phyloP scores from a whole-genome alignment of 805 yeast species.

The Wickerhamomyces tratensis region DNA sequence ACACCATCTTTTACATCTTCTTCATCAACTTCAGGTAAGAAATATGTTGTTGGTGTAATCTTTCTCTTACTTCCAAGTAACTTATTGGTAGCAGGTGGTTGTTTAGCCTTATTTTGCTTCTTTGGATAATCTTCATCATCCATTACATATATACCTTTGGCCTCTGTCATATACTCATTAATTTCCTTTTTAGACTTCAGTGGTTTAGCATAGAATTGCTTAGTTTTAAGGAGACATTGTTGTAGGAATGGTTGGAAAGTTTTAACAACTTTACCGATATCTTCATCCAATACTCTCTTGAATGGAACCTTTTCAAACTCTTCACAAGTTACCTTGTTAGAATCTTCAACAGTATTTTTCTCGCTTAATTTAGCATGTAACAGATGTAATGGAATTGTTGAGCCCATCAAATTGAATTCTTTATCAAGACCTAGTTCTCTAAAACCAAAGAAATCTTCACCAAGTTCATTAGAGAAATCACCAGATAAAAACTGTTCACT shows the following conservation, averaged over 20 bases:
- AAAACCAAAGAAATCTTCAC: slow-evolving; percentile 98
- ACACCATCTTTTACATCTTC: slow-evolving; percentile 15
- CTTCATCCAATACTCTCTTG: slow-evolving; percentile 40
- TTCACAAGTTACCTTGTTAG: slow-evolving; percentile 45
- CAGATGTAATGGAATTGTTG: slow-evolving; percentile 84
- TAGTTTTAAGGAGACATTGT: slow-evolving; percentile 31
- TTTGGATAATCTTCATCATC: slow-evolving; percentile 85
- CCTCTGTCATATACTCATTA: slow-evolving; percentile 19
- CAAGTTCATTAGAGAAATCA: slow-evolving; percentile 86
- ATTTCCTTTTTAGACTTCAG: slow-evolving; percentile 15
- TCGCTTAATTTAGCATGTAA: slow-evolving; percentile 67
- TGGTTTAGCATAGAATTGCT: slow-evolving; percentile 30
- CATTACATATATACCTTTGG: slow-evolving; percentile 38
- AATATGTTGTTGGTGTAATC: slow-evolving; percentile 40
- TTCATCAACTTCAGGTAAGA: slow-evolving; percentile 29
- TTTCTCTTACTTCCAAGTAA: slow-evolving; percentile 64
- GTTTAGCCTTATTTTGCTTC: slow-evolving; percentile 62
- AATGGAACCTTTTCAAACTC: slow-evolving; percentile 52
- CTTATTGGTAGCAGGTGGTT: slow-evolving; percentile 81
- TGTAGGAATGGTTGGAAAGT: slow-evolving; percentile 46
- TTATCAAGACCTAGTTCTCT: slow-evolving; percentile 87
- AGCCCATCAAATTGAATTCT: slow-evolving; percentile 76
- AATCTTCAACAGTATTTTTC: slow-evolving; percentile 34
- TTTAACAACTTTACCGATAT: slow-evolving; percentile 45
- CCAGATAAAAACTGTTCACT: slow-evolving; percentile 94